Base-by-base conservation (phyloP, 1,284 basidiomycete genomes). In the Ceratobasidium sp. region DNA sequence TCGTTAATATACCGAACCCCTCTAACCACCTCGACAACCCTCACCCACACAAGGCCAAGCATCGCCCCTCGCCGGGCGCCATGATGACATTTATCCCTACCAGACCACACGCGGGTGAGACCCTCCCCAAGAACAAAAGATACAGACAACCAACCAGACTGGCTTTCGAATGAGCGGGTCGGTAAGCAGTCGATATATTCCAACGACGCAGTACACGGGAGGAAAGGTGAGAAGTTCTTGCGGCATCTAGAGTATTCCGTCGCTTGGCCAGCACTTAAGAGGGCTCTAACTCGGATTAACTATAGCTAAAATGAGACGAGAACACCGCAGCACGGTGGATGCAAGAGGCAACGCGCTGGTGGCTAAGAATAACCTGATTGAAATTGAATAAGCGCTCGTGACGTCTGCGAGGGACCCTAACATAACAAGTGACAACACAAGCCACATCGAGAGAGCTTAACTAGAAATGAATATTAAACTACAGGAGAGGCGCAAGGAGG, bases 151-250 rank as follows among this genome's bases (percentile, higher is more conserved):
- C 22, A 56, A 85, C 92, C 92, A 94, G 13, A 90, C 89, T 7
- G 92, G 91, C 22, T 85, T 83, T 77, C 88, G 89, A n/a, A 95
- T 84, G 9, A 83, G 82, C 65, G 86, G 84, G 82, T 95, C 93
- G 0, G 89, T 92, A 80, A 89, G 86, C 0, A 95, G 84, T 57
- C 93, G 84, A 82, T 94, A 94, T 29, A 89, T 87, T 1, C 93
- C 93, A 0, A 95, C 92, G 1, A 92, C 81, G 46, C 90, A 89
- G 80, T 95, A 95, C 1, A 89, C 90, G 0, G 93, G 92, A 0
- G 93, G 88, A 80, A 93, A 92, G 40, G 88, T 84, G 61, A 95
- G 86, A 54, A 93, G 88, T 19, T 78, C 79, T 65, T 78, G 64
- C 8, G 77, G 66, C 77, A 78, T 78, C 11, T 22, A 49, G 25